phyloP scores from a whole-genome alignment of 2,329 filamentous ascomycete genomes.

The Botrytis squamosa region DNA sequence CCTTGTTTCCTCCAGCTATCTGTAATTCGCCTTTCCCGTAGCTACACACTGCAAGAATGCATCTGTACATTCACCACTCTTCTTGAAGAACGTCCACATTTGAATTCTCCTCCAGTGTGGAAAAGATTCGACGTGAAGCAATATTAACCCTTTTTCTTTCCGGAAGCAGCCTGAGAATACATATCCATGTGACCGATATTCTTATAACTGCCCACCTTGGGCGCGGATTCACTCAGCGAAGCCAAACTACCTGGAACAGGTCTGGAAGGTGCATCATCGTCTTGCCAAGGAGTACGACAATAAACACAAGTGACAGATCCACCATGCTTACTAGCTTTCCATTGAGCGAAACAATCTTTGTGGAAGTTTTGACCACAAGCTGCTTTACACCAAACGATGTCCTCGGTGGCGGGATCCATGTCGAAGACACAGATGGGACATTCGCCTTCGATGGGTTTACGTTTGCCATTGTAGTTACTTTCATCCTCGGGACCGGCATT shows the following conservation, averaged over 20 bases:
- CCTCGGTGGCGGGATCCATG: slow-evolving; percentile 40
- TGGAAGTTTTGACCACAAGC: slow-evolving; percentile 58
- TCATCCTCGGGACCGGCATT: slow-evolving; percentile 22
- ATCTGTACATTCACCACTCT: background rate
- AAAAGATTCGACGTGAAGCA: background rate
- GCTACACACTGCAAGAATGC: too few species aligned
- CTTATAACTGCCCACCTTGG: slow-evolving; percentile 26
- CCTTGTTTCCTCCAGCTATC: background rate
- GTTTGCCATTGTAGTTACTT: slow-evolving; percentile 23
- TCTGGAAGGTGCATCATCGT: slow-evolving; percentile 35
- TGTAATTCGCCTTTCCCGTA: background rate
- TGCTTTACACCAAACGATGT: slow-evolving; percentile 56
- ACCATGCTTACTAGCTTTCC: slow-evolving; percentile 48
- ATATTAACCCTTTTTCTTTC: background rate
- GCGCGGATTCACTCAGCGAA: slow-evolving; percentile 24
- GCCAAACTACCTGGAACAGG: slow-evolving; percentile 23
- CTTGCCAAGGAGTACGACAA: slow-evolving; percentile 58
- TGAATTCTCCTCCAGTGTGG: too few species aligned
- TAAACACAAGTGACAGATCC: slow-evolving; percentile 56
- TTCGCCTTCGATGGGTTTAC: slow-evolving; percentile 29
- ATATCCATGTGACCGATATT: slow-evolving; percentile 27
- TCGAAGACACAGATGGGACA: slow-evolving; percentile 30
- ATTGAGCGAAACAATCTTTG: slow-evolving; percentile 52
- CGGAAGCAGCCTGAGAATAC: slow-evolving; percentile 19
- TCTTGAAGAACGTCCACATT: background rate